Evolutionary conservation across 192 early-diverging fungal species (phyloP).

Genomic region (Physocladia obscura): DNA sequence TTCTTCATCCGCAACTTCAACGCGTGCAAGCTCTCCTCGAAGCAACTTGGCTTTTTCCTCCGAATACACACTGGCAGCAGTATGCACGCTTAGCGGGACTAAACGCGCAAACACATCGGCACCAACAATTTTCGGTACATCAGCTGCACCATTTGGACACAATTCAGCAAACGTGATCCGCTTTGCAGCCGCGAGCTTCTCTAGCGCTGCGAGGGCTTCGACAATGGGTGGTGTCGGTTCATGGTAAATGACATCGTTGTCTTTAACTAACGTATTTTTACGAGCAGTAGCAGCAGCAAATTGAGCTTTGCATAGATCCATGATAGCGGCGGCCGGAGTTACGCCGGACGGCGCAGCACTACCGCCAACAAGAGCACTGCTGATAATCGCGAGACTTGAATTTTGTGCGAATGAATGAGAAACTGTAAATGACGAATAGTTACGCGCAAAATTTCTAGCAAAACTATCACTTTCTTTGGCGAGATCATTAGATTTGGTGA

Average conservation of each 20-base stretch:
- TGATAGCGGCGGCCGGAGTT: slow-evolving; percentile 61
- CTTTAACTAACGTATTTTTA: slow-evolving; percentile 65
- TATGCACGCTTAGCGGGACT: slow-evolving; percentile 91
- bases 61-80: slow-evolving; percentile 88
- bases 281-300: slow-evolving; percentile 70
- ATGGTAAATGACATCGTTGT: slow-evolving; percentile 98
- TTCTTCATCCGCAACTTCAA: slow-evolving; percentile 81
- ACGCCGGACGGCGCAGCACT: not conserved
- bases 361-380: not conserved
- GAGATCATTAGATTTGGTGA: slow-evolving; percentile 72
- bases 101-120: slow-evolving; percentile 84
- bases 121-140: slow-evolving; percentile 84
- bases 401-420: slow-evolving; percentile 41
- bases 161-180: slow-evolving; percentile 73
- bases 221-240: slow-evolving; percentile 75
- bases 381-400: slow-evolving; percentile 30
- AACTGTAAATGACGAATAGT: slow-evolving; percentile 57
- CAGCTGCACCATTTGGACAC: slow-evolving; percentile 61
- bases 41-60: slow-evolving; percentile 95
- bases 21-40: slow-evolving; percentile 74
- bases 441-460: slow-evolving; percentile 64
- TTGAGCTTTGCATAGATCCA: slow-evolving; percentile 71
- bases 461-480: slow-evolving; percentile 86
- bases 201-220: slow-evolving; percentile 75
- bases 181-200: slow-evolving; percentile 84